These are phyloP conservation scores for Hypoxylon rubiginosum DNA, from an alignment of 2,329 filamentous ascomycete species.

Conservation along the genomic window DNA sequence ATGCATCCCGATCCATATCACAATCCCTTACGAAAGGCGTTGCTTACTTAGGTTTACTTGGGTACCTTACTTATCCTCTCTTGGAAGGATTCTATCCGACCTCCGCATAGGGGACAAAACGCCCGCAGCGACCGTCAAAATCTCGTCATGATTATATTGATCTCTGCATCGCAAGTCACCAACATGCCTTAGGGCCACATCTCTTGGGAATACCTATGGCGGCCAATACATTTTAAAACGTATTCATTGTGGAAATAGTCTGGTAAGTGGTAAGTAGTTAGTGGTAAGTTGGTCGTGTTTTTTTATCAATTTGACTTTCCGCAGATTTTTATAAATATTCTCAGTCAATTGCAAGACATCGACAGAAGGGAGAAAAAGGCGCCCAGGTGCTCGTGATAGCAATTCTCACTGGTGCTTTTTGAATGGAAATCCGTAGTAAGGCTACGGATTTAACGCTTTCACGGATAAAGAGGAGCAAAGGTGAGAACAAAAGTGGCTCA, in stretches of 20 bases:
- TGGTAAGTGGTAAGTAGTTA: slow-evolving; percentile 12
- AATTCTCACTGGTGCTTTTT: slow-evolving; percentile 1
- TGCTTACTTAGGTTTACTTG: slow-evolving; percentile 18
- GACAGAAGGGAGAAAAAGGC: slow-evolving; percentile 2
- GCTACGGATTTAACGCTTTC: slow-evolving; percentile 21
- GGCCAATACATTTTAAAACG: slow-evolving; percentile 1
- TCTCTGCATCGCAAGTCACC: slow-evolving; percentile 8
- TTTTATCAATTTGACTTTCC: slow-evolving; percentile 16
- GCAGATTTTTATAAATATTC: slow-evolving; percentile 14
- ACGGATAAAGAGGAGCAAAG: slow-evolving; percentile 32
- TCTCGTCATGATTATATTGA: slow-evolving; percentile 3
- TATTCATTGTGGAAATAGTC: slow-evolving; percentile 4
- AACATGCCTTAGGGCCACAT: slow-evolving; percentile 8
- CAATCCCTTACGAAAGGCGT: slow-evolving; percentile 26
- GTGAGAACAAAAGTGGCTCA: slow-evolving; percentile 41
- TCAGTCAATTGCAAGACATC: slow-evolving; percentile 13
- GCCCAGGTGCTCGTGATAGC: slow-evolving; percentile 3
- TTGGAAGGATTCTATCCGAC: slow-evolving; percentile 36
- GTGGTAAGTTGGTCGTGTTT: slow-evolving; percentile 18
- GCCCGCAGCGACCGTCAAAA: slow-evolving; percentile 26
- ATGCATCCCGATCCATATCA: slow-evolving; percentile 33
- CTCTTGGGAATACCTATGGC: slow-evolving; percentile 7
- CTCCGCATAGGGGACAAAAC: slow-evolving; percentile 27
- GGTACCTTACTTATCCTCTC: slow-evolving; percentile 28
- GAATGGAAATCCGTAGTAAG: slow-evolving; percentile 11